Percentiles rank a stretch among this genome's conserved stretches.
These are phyloP conservation scores for Clarkia xantiana DNA, from an alignment of 345 rosid genomes.

Conservation along the genomic window DNA sequence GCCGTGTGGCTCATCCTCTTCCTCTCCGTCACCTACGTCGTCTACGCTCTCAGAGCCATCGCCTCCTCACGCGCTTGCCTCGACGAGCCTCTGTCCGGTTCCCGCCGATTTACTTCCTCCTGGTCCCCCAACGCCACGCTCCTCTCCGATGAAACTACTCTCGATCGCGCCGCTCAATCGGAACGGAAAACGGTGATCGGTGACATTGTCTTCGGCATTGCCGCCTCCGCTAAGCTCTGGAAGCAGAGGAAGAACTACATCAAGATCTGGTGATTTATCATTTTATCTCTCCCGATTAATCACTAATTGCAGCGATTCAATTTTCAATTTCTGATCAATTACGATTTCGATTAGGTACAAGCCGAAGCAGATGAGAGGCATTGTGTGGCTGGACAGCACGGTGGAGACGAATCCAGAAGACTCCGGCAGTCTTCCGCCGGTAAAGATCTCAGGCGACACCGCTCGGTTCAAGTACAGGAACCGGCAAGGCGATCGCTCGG, in stretches of 20 bases:
- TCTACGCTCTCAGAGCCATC: constrained; percentile 74
- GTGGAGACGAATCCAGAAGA: constrained; percentile 18
- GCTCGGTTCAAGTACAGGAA: constrained; percentile 54
- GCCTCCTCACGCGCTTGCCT: constrained; percentile 46
- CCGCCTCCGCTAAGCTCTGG: constrained; percentile 93
- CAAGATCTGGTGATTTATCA: constrained; percentile 51
- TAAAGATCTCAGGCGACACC: constrained; percentile 62
- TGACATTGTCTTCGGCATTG: constrained; percentile 79
- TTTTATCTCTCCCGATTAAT: background rate
- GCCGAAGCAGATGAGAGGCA: constrained; percentile 59
- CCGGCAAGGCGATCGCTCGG: constrained; percentile 85
- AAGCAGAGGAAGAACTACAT: constrained; percentile 66
- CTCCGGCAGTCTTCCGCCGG: constrained; percentile 31
- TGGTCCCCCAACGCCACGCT: background rate
- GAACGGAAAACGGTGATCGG: constrained; percentile 28
- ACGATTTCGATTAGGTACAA: constrained; percentile 10
- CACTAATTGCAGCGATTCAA: too few relatives aligned
- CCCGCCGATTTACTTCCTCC: constrained; percentile 2
- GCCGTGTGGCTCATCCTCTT: constrained; percentile 55
- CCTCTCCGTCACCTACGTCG: constrained; percentile 51
- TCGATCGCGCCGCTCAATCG: background rate
- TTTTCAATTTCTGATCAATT: background rate
- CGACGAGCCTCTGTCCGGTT: constrained; percentile 11
- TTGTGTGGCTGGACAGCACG: constrained; percentile 65
- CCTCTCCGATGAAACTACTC: background rate